These are phyloP conservation scores for Lentinula edodes DNA, from an alignment of 768 basidiomycete species.

Conservation along the genomic window DNA sequence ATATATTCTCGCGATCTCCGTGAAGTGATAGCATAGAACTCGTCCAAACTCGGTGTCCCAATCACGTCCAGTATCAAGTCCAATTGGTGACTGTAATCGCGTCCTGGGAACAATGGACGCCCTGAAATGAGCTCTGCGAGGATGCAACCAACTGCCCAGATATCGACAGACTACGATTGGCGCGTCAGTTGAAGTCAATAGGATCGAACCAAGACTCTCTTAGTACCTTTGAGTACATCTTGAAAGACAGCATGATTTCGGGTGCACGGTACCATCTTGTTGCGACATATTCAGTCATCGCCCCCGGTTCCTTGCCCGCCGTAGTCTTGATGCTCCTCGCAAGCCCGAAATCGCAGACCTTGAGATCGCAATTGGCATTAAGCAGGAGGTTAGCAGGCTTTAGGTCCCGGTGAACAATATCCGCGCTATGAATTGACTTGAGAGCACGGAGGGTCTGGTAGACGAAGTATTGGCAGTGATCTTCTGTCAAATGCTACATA, in stretches of 20 bases:
- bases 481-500: slow-evolving; percentile 71
- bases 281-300: slow-evolving; percentile 85
- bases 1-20: slow-evolving; percentile 84
- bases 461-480: slow-evolving; percentile 84
- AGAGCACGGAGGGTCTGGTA: slow-evolving; percentile 84
- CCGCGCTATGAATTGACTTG: slow-evolving; percentile 85
- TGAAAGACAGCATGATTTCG: slow-evolving; percentile 93
- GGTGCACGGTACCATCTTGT: slow-evolving; percentile 32
- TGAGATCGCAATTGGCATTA: slow-evolving; percentile 87
- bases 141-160: slow-evolving; percentile 74
- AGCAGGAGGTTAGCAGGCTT: slow-evolving; percentile 87
- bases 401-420: slow-evolving; percentile 71
- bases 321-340: slow-evolving; percentile 60
- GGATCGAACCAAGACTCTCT: slow-evolving; percentile 1
- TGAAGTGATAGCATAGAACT: slow-evolving; percentile 87
- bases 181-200: slow-evolving; percentile 8
- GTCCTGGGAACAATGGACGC: slow-evolving; percentile 82
- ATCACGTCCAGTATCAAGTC: slow-evolving; percentile 85
- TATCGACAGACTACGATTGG: slow-evolving; percentile 50
- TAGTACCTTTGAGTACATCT: slow-evolving; percentile 71
- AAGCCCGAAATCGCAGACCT: slow-evolving; percentile 86
- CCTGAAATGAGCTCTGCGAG: slow-evolving; percentile 79
- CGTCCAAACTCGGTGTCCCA: slow-evolving; percentile 85
- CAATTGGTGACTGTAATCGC: slow-evolving; percentile 84
- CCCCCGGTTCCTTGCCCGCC: slow-evolving; percentile 55